Evolutionary conservation across 2,329 filamentous ascomycete species (phyloP).

Genomic region (Byssothecium circinans): DNA sequence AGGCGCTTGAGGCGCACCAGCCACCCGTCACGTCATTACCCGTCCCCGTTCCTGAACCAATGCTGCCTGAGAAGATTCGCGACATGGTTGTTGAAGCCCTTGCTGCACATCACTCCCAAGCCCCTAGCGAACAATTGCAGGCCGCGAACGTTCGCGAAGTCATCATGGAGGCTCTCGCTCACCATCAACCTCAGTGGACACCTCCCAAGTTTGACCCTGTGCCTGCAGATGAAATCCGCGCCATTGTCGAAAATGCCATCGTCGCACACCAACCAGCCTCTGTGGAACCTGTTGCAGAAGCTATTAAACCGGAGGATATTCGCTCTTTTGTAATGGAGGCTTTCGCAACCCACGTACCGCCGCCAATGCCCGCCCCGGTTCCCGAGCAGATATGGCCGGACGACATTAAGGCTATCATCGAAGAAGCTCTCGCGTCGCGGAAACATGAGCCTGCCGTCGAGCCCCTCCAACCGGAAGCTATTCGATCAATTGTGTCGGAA

Average conservation of each 20-base stretch:
- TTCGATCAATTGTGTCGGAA: slow-evolving; percentile 59
- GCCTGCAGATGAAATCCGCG: slow-evolving; percentile 71
- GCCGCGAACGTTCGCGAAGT: slow-evolving; percentile 22
- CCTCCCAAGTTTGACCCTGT: slow-evolving; percentile 31
- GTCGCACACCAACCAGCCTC: slow-evolving; percentile 42
- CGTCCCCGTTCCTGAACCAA: slow-evolving; percentile 28
- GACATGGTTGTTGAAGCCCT: slow-evolving; percentile 64
- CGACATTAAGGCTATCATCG: slow-evolving; percentile 56
- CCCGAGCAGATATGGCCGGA: slow-evolving; percentile 37
- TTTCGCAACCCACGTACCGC: slow-evolving; percentile 32
- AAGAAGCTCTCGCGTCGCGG: slow-evolving; percentile 63
- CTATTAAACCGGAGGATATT: slow-evolving; percentile 33
- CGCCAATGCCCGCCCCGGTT: slow-evolving; percentile 24
- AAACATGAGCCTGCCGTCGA: slow-evolving; percentile 10
- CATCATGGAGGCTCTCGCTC: slow-evolving; percentile 30
- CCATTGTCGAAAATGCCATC: slow-evolving; percentile 65
- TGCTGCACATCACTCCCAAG: slow-evolving; percentile 45
- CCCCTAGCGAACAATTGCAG: slow-evolving; percentile 13
- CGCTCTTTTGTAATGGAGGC: slow-evolving; percentile 34
- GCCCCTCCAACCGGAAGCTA: slow-evolving; percentile 63
- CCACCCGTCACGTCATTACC: slow-evolving; percentile 32
- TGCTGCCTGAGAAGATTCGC: slow-evolving; percentile 71
- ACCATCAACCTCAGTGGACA: slow-evolving; percentile 25
- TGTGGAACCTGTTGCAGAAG: slow-evolving; percentile 18
- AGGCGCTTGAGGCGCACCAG: slow-evolving; percentile 61